Conservation (phyloP, 2,329 filamentous ascomycete genomes). For the Apiospora arundinis region DNA sequence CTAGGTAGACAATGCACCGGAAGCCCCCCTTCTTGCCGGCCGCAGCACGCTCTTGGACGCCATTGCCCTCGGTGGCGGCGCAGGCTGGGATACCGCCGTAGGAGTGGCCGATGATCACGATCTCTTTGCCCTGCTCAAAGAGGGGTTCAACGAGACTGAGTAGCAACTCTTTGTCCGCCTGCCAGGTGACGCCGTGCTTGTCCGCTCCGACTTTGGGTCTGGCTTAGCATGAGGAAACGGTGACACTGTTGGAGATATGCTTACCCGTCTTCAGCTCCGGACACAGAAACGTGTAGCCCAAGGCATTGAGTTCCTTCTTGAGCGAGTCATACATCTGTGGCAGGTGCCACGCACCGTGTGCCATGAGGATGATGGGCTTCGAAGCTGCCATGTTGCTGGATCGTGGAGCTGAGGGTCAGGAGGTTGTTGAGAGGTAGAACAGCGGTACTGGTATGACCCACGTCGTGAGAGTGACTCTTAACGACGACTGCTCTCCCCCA, state of each 20-base stretch:
- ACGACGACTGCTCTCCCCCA: too few species aligned
- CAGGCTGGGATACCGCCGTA: conserved; percentile 31
- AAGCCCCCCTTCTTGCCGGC: conserved; percentile 26
- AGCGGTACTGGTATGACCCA: too few species aligned
- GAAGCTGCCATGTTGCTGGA: background rate
- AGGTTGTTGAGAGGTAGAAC: background rate
- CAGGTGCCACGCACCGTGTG: conserved; percentile 19
- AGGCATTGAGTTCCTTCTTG: background rate
- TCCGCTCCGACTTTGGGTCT: background rate
- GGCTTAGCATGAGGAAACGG: background rate
- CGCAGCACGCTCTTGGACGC: conserved; percentile 25
- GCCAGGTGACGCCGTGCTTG: conserved; percentile 12
- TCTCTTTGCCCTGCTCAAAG: conserved; percentile 26
- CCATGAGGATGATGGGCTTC: conserved; percentile 20
- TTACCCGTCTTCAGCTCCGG: conserved; percentile 19
- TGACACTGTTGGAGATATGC: background rate
- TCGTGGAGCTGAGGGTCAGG: background rate
- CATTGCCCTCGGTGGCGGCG: conserved; percentile 26
- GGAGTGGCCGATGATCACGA: conserved; percentile 31
- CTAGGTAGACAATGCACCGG: conserved; percentile 24
- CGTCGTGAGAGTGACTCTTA: too few species aligned
- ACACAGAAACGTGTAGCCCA: conserved; percentile 18
- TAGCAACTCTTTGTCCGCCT: conserved; percentile 7
- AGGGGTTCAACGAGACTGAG: conserved; percentile 25
- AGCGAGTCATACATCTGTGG: conserved; percentile 13